Base-by-base conservation (phyloP, 371 early-diverging fungal species). In the Mortierella sp. region DNA sequence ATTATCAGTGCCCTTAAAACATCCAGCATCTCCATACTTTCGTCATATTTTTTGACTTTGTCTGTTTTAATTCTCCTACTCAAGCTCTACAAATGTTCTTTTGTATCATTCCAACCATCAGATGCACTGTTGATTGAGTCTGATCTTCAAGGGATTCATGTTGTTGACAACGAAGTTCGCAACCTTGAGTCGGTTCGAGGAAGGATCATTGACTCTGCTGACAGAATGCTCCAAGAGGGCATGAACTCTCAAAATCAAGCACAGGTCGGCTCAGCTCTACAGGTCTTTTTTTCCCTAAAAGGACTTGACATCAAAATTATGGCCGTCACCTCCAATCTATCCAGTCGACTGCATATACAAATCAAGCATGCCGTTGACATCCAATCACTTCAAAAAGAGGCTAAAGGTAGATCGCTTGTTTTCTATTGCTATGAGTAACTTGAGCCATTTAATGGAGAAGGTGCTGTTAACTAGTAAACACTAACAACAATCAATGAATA, bases 181-280 rank as follows among this genome's bases (percentile, higher is more conserved):
- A 83, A 84, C 51, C 84, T 94, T 15, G 72, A 82, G 46, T 68
- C 81, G 4, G 81, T 85, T 11, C 83, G 87, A 47, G 61, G 67
- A 21, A 66, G 64, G 30, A 85, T 93, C 44, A 72, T 88, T 7
- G 79, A 84, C 12, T 84, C 88, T 52, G 93, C 92, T 0, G 84
- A 85, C 45, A 71, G 82, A 6, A 71, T 90, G 52, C 69, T 94
- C 15, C 82, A 85, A 29, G 85, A 87, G 28, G 92, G 94, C 1
- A 81, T 93, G 47, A 80, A 77, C 0, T 58, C 84, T 0, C 81
- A 90, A 75, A 90, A 90, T 62, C 91, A 92, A 74, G 82, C 90
- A 6, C 90, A 91, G 45, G 88, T 94, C 68, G 92, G 93, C 21
- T 82, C 89, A 14, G 90, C 91, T 5, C 83, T 94, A 57, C 95